These are phyloP conservation scores for Eustoma russellianum DNA, from an alignment of 257 asterid genomes.

Conservation along the genomic window DNA sequence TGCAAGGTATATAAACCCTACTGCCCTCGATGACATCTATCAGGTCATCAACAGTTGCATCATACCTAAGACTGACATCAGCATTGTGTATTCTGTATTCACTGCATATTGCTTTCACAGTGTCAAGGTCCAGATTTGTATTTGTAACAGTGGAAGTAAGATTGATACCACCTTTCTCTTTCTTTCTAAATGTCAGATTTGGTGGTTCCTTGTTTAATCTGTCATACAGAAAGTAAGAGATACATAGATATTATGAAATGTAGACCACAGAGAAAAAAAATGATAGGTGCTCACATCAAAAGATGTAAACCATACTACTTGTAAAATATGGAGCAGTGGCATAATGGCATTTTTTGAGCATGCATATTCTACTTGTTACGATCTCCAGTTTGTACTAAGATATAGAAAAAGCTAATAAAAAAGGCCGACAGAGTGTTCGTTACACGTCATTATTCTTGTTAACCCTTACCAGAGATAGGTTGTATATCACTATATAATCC, in stretches of 20 bases:
- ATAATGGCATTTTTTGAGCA: too few relatives aligned
- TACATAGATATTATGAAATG: too few relatives aligned
- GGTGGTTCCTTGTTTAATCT: constrained; percentile 99
- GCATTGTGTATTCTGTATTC: constrained; percentile 96
- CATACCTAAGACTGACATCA: constrained; percentile 73
- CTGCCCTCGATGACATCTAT: constrained; percentile 98
- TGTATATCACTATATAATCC: too few relatives aligned
- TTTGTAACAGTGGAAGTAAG: constrained; percentile 75
- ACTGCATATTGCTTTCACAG: constrained; percentile 94
- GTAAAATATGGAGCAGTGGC: too few relatives aligned
- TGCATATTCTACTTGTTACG: too few relatives aligned
- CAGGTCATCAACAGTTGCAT: constrained; percentile 98
- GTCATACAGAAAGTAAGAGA: neutral
- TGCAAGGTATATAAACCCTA: constrained; percentile 90
- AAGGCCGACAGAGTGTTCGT: too few relatives aligned
- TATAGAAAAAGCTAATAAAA: too few relatives aligned
- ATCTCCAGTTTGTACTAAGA: too few relatives aligned
- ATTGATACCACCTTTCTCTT: constrained; percentile 95
- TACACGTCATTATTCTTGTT: too few relatives aligned
- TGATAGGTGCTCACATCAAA: neutral
- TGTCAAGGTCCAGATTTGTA: constrained; percentile 87
- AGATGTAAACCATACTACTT: too few relatives aligned
- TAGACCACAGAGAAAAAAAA: too few relatives aligned
- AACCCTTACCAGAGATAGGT: too few relatives aligned
- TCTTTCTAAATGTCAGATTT: constrained; percentile 76